Evolutionary conservation across 2,329 filamentous ascomycete species (phyloP).

Genomic region (Colletotrichum endophyticum): DNA sequence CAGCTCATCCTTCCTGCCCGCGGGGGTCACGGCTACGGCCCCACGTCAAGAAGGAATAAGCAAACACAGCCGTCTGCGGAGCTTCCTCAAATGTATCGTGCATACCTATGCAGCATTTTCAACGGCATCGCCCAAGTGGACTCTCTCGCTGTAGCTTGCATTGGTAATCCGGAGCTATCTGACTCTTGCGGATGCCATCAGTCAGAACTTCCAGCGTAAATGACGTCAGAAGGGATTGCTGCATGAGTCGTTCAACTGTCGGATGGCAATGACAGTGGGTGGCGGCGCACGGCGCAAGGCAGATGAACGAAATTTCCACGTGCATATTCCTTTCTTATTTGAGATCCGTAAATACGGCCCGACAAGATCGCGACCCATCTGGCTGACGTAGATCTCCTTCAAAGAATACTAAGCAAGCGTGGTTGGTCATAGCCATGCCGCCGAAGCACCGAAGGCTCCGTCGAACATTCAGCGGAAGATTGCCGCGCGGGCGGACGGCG

Average conservation of each 20-base stretch:
- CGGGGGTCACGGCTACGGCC: background rate
- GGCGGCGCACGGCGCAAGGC: background rate
- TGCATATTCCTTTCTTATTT: background rate
- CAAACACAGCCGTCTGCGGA: background rate
- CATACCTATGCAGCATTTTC: background rate
- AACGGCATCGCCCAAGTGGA: background rate
- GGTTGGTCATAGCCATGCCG: background rate
- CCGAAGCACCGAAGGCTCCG: background rate
- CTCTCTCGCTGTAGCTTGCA: background rate
- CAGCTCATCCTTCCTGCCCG: background rate
- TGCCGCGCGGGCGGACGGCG: background rate
- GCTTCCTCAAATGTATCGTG: background rate
- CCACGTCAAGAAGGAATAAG: background rate
- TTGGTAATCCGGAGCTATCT: background rate
- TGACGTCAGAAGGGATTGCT: conserved; percentile 1
- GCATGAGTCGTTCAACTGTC: conserved; percentile 8
- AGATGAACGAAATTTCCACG: background rate
- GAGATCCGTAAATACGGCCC: background rate
- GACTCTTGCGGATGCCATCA: background rate
- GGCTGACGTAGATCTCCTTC: conserved; percentile 4
- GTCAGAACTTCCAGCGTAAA: background rate
- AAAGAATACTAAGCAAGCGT: background rate
- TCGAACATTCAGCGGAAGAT: background rate
- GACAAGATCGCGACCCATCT: background rate
- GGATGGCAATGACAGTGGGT: background rate